Conservation (phyloP, 139 green algal species). For the Coelastrella sp. region DNA sequence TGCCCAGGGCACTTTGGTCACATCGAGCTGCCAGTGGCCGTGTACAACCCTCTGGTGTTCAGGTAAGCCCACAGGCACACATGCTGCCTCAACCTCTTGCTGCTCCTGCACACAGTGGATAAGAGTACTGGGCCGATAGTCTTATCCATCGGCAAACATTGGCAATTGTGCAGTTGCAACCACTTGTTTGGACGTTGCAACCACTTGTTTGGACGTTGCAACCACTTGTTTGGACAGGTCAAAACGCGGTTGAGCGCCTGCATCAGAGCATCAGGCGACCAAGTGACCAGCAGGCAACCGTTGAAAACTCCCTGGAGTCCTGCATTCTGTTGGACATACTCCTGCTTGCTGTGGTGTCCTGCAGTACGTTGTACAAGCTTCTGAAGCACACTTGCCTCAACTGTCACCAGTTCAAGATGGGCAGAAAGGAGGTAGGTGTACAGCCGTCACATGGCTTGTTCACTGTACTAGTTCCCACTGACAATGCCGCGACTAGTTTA, state of each 20-base stretch:
- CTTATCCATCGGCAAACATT: too few relatives aligned
- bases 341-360: background rate
- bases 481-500: too few relatives aligned
- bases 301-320: background rate
- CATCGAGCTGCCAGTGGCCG: conserved; percentile 94
- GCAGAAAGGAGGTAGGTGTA: conserved; percentile 65
- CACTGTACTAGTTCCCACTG: too few relatives aligned
- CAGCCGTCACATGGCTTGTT: background rate
- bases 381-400: conserved; percentile 88
- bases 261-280: background rate
- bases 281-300: background rate
- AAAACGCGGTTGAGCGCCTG: too few relatives aligned
- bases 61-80: conserved; percentile 60
- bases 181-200: too few relatives aligned
- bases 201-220: too few relatives aligned
- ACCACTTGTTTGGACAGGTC: too few relatives aligned
- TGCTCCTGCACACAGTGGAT: too few relatives aligned
- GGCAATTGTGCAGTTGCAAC: too few relatives aligned
- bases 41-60: conserved; percentile 99
- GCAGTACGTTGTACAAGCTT: conserved; percentile 90
- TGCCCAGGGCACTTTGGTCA: conserved; percentile 99
- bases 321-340: background rate
- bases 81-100: background rate
- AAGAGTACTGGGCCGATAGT: too few relatives aligned
- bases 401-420: conserved; percentile 93